phyloP scores from a whole-genome alignment of 176 grass and related monocot genomes.

The Elymus sibiricus region DNA sequence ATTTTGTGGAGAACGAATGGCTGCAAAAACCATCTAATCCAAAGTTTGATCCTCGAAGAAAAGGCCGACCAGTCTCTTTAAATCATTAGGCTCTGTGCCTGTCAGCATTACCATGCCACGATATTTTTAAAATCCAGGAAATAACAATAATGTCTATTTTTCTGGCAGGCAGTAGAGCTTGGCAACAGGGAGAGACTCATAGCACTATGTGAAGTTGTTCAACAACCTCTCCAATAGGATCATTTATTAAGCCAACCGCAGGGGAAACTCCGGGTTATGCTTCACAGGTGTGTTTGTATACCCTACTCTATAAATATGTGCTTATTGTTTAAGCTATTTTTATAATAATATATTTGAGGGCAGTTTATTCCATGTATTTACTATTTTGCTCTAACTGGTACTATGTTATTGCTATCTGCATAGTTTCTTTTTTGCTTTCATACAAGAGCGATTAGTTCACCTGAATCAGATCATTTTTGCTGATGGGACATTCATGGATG shows the following conservation, averaged over 20 bases:
- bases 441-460: neutral
- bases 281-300: slow-evolving; percentile 60
- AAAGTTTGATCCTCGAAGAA: neutral
- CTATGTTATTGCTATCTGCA: neutral
- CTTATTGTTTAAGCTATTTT: neutral
- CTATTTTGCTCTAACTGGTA: neutral
- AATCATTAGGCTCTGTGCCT: neutral
- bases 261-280: slow-evolving; percentile 94
- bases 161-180: slow-evolving; percentile 71
- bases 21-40: neutral
- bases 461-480: slow-evolving; percentile 88
- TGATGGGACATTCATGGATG: slow-evolving; percentile 91
- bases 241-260: slow-evolving; percentile 85
- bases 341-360: neutral
- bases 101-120: neutral
- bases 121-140: neutral
- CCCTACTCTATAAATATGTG: neutral
- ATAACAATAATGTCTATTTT: neutral
- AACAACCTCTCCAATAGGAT: slow-evolving; percentile 83
- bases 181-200: slow-evolving; percentile 66
- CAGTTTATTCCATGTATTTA: neutral
- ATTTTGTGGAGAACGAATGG: neutral
- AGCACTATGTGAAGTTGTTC: slow-evolving; percentile 91
- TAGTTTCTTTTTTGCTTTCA: neutral
- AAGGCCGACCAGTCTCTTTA: neutral